These are phyloP conservation scores for Salix purpurea DNA, from an alignment of 345 rosid species.

Conservation along the genomic window DNA sequence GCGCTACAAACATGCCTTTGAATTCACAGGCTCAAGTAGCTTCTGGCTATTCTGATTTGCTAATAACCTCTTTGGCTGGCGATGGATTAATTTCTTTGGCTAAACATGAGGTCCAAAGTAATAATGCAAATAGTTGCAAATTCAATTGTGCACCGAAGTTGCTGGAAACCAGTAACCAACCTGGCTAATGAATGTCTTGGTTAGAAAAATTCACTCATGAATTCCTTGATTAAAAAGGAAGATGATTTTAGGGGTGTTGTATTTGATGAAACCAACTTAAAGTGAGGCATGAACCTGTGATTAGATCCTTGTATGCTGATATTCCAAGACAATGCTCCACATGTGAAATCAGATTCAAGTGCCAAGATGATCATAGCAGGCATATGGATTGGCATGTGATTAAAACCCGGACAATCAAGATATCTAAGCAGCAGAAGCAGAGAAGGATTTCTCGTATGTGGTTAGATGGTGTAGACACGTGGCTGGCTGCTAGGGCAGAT, in stretches of 20 bases:
- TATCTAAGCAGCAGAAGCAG: not conserved
- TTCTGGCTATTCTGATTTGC: not conserved
- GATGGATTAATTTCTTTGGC: not conserved
- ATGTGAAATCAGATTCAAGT: slow-evolving; percentile 22
- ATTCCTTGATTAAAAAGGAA: not conserved
- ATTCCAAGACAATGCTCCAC: no score
- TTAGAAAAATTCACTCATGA: not conserved
- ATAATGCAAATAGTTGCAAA: not conserved
- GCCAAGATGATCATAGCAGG: slow-evolving; percentile 33
- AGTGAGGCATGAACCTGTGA: slow-evolving; percentile 28
- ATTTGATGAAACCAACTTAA: slow-evolving; percentile 23
- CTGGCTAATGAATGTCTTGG: not conserved
- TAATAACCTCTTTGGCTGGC: not conserved
- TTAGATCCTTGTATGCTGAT: slow-evolving; percentile 24
- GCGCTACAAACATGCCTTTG: not conserved
- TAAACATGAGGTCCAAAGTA: no score
- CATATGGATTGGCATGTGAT: slow-evolving; percentile 49
- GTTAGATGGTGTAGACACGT: no score
- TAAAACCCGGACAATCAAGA: slow-evolving; percentile 25
- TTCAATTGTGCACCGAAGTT: not conserved
- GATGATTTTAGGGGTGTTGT: not conserved
- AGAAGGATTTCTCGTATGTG: no score
- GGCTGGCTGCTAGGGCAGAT: no score
- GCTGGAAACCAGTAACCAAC: not conserved
- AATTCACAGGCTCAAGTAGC: not conserved